phyloP scores from a whole-genome alignment of 805 yeast species.

The Metschnikowia bowlesiae region DNA sequence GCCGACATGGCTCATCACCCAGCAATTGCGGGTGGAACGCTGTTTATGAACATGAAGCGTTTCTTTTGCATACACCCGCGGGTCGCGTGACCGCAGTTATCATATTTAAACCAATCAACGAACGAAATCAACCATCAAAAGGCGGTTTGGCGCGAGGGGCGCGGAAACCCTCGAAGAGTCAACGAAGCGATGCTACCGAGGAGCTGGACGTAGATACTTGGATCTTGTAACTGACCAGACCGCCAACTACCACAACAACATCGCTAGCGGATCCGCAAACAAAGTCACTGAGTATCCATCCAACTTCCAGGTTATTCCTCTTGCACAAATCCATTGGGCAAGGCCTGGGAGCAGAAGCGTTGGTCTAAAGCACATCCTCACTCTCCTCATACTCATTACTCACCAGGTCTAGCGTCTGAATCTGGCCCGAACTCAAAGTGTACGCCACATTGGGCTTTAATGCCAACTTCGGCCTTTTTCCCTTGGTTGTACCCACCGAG shows the following conservation, averaged over 20 bases:
- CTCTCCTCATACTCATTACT: background rate
- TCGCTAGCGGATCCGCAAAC: too few species aligned
- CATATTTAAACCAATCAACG: conserved; percentile 1
- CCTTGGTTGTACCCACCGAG: background rate
- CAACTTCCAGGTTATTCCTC: too few species aligned
- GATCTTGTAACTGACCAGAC: too few species aligned
- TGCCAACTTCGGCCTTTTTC: background rate
- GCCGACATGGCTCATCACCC: background rate
- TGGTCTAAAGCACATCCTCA: background rate
- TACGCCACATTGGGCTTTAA: background rate
- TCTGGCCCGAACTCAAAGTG: background rate
- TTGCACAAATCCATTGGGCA: too few species aligned
- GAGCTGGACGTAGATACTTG: too few species aligned
- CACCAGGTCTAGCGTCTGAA: background rate
- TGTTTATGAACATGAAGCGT: background rate
- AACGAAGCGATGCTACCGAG: too few species aligned
- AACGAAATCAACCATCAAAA: background rate
- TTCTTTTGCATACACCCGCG: conserved; percentile 3
- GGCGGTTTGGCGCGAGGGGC: background rate
- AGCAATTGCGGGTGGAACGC: background rate
- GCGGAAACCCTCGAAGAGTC: too few species aligned
- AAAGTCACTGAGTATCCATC: too few species aligned
- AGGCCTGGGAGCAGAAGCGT: background rate
- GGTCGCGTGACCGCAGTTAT: background rate
- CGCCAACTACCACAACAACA: too few species aligned